These are phyloP conservation scores for Entomortierella parvispora DNA, from an alignment of 192 early-diverging fungal genomes.

Conservation along the genomic window DNA sequence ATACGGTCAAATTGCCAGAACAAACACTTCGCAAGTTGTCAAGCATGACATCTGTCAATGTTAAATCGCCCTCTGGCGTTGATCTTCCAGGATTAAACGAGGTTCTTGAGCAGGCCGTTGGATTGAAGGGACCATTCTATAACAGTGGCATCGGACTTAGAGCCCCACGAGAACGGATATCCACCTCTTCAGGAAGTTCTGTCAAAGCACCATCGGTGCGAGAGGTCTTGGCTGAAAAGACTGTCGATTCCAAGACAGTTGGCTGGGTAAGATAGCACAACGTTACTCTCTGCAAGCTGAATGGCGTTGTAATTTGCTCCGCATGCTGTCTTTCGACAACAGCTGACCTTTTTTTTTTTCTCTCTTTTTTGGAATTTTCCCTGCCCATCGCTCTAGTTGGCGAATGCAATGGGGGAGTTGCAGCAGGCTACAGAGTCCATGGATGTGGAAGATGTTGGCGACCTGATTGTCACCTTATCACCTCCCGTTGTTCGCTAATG, in stretches of 20 bases:
- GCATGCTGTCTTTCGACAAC: not conserved
- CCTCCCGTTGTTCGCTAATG: conserved; percentile 12
- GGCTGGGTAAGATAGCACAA: conserved; percentile 33
- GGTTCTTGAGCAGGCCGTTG: conserved; percentile 8
- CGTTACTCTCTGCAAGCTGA: not conserved
- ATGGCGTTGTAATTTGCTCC: not conserved
- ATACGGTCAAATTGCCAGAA: conserved; percentile 44
- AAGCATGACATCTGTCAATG: conserved; percentile 45
- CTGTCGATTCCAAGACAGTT: conserved; percentile 38
- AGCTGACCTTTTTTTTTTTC: not conserved
- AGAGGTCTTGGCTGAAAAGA: conserved; percentile 44
- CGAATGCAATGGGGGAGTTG: conserved; percentile 45
- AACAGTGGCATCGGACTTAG: not conserved
- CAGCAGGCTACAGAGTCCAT: conserved; percentile 48
- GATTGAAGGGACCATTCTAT: not conserved
- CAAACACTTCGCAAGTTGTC: conserved; percentile 38
- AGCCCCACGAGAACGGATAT: not conserved
- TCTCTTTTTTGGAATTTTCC: not conserved
- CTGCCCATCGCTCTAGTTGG: conserved; percentile 20
- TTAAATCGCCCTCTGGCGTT: conserved; percentile 8
- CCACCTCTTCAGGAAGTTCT: conserved; percentile 38
- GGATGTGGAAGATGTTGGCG: conserved; percentile 47
- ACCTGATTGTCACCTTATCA: conserved; percentile 44
- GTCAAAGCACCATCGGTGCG: conserved; percentile 48
- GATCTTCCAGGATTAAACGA: conserved; percentile 12